Conservation (phyloP, 345 rosid genomes). For the Isatis tinctoria region DNA sequence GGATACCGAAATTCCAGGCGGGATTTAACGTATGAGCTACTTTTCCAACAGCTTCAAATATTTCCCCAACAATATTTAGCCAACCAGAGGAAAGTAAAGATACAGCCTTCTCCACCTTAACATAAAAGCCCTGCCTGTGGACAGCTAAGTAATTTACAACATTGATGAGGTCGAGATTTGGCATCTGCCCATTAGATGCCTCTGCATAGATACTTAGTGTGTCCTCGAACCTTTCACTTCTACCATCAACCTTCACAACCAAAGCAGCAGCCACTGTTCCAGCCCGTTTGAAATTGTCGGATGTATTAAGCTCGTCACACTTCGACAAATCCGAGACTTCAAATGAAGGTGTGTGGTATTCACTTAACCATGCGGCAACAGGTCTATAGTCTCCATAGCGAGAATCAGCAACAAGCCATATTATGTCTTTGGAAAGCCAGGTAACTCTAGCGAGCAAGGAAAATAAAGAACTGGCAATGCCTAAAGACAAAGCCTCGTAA, state of each 20-base stretch:
- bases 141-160: conserved; percentile 83
- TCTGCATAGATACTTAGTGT: conserved; percentile 73
- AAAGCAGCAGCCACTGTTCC: conserved; percentile 92
- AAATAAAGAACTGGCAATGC: conserved; percentile 62
- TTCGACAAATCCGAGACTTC: conserved; percentile 29
- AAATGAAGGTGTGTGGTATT: conserved; percentile 73
- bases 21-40: conserved; percentile 57
- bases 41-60: conserved; percentile 59
- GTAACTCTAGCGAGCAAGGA: conserved; percentile 79
- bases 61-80: conserved; percentile 52
- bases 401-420: conserved; percentile 91
- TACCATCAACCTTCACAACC: conserved; percentile 72
- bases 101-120: conserved; percentile 61
- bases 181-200: conserved; percentile 98
- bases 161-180: conserved; percentile 91
- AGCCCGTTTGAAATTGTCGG: conserved; percentile 60
- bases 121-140: conserved; percentile 82
- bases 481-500: conserved; percentile 55
- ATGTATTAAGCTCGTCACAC: conserved; percentile 32
- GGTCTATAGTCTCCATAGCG: conserved; percentile 76
- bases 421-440: conserved; percentile 89
- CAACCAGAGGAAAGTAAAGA: conserved; percentile 56
- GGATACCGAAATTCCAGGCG: conserved; percentile 70
- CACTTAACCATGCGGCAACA: conserved; percentile 80
- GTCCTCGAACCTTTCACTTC: conserved; percentile 50